Evolutionary conservation across 2,329 filamentous ascomycete genomes (phyloP), one percentile per base, ranked within the genome.

Genomic region (Colletotrichum higginsianum): DNA sequence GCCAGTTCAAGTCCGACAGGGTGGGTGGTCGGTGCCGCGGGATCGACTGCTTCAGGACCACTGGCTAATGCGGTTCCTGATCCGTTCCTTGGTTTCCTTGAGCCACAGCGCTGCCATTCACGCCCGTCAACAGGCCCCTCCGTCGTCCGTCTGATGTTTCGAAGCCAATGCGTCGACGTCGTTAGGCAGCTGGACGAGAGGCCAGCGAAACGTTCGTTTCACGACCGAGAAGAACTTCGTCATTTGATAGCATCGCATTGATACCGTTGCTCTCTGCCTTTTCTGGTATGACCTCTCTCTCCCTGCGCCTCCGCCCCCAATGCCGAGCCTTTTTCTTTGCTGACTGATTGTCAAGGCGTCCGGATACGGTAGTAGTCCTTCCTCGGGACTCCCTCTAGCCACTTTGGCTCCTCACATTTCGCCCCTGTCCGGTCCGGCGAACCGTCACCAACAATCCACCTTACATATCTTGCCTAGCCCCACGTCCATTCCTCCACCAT

Each of bases 401-500:
- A 55, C 50, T 57, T 3, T 73, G 65, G 70, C 55, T 67, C 61
- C 70, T 62, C 23, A 50, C 46, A 40, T 62, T 61, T 57, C 40
- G 67, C 66, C 66, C 57, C 70, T 56, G 61, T 71, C 66, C 30
- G 35, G 42, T 61, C 57, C 49, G 56, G 30, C 30, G 69, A 72
- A 60, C 57, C 53, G 58, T 49, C 47, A 53, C 35, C 35, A 38
- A 38, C 57, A 21, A 47, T 46, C 49, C 35, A 67, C 65, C 60
- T 52, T 72, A 73, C 69, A 69, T 73, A 71, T 68, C 69, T 44
- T 62, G 38, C 44, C 65, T 53, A 52, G 30, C 63, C 35, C 52
- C n/a, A 61, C 65, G 35, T 52, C 16, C 40, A 35, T 38, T 44
- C 40, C 35, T 11, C 47, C 69, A 75, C 67, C 66, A 83, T 83